Evolutionary conservation across 306 rosid genomes (phyloP), one percentile per base, ranked within the genome.

Genomic region (Sphenostylis stenocarpa): DNA sequence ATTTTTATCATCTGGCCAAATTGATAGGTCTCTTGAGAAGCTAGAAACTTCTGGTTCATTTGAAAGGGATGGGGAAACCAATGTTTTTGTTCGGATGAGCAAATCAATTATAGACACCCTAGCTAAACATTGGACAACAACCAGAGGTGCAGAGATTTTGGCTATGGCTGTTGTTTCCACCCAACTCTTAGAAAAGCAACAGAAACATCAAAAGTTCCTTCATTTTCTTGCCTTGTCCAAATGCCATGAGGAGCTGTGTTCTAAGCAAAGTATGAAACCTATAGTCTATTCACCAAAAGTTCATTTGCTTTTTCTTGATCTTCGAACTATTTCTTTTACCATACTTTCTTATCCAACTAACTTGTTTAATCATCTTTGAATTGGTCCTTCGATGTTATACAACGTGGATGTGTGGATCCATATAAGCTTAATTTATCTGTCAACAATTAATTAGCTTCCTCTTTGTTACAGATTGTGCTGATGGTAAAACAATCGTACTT

Each of bases 81-180:
- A 82, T 87, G 91, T 90, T 82, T 92, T 92, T 89, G 90, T 91
- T 17, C 81, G 96, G 83, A 76, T 88, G 88, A 92, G 98, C 92
- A 94, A 92, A 85, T 92, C 98, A 81, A 89, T 92, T 64, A 60
- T 92, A 69, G 97, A 95, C 80, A 90, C 97, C 74, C 88, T 95
- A 85, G 98, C 98, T 45, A 95, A 95, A 84, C 98, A 95, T 80
- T 95, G 98, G 98, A 95, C 98, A 70, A 92, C 96, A 79, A 95
- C 95, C 39, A 85, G 97, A 82, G 98, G 96, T 77, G 98, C 97
- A 21, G 97, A 95, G 93, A 89, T 95, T 92, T 80, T 95, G 89
- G 89, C 97, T 45, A 89, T 92, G 98, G 90, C 96, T 62, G 86
- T 87, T 72, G 93, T 95, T 68, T 89, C 91, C n/a, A 72, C 90